phyloP scores from a whole-genome alignment of 1,284 basidiomycete genomes.

The Bondarzewia mesenterica region DNA sequence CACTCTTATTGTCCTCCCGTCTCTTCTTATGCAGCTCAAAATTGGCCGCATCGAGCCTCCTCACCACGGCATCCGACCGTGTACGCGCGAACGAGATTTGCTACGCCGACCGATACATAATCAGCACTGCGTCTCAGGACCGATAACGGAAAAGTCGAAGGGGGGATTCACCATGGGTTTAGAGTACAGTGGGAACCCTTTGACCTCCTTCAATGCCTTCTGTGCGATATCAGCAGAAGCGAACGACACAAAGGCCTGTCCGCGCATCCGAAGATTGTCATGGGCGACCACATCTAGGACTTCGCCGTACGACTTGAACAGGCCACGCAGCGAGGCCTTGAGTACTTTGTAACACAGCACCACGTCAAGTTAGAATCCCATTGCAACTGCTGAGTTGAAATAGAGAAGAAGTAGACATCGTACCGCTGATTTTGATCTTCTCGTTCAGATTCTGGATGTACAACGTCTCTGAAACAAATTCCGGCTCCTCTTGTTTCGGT shows the following conservation, averaged over 20 bases:
- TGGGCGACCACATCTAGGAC: slow-evolving; percentile 92
- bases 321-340: slow-evolving; percentile 78
- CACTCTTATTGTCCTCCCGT: slow-evolving; percentile 80
- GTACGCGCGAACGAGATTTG: slow-evolving; percentile 91
- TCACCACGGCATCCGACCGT: slow-evolving; percentile 85
- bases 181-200: slow-evolving; percentile 91
- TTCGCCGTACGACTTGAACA: slow-evolving; percentile 92
- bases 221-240: slow-evolving; percentile 71
- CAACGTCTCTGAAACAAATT: slow-evolving; percentile 72
- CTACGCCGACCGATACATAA: slow-evolving; percentile 39
- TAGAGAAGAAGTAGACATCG: no score
- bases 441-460: slow-evolving; percentile 99
- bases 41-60: slow-evolving; percentile 54
- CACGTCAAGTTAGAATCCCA: slow-evolving; percentile 2
- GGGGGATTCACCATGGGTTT: slow-evolving; percentile 78
- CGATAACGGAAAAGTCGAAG: neutral
- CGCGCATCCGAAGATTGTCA: slow-evolving; percentile 90
- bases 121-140: neutral
- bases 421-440: slow-evolving; percentile 84
- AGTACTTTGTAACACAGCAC: slow-evolving; percentile 46
- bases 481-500: slow-evolving; percentile 29
- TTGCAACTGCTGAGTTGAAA: neutral
- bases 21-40: slow-evolving; percentile 72
- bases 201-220: slow-evolving; percentile 87
- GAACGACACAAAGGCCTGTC: slow-evolving; percentile 97